phyloP scores from a whole-genome alignment of 2,329 filamentous ascomycete species.

The Delphinella strobiligena region DNA sequence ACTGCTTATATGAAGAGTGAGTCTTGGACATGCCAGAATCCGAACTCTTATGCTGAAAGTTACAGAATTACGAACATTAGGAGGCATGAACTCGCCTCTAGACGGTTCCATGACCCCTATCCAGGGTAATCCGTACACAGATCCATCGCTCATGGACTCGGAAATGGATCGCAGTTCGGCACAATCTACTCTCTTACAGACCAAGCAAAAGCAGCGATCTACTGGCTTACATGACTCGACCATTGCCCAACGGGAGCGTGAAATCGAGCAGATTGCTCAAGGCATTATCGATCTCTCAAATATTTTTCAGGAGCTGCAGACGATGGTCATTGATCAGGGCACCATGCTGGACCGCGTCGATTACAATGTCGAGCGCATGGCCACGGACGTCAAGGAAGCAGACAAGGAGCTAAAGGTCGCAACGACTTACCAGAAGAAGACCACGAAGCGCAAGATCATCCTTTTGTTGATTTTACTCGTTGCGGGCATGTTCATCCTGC shows the following conservation, averaged over 20 bases:
- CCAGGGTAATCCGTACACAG: conserved; percentile 52
- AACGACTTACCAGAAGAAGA: conserved; percentile 76
- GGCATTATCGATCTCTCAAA: conserved; percentile 95
- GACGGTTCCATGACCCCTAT: conserved; percentile 26
- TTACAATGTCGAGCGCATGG: conserved; percentile 95
- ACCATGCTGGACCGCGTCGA: conserved; percentile 41
- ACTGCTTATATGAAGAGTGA: conserved; percentile 89
- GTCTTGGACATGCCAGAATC: conserved; percentile 33
- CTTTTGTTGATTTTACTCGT: conserved; percentile 77
- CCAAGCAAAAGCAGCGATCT: conserved; percentile 49
- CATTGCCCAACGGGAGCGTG: conserved; percentile 84
- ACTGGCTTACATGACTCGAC: conserved; percentile 62
- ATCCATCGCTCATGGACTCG: conserved; percentile 83
- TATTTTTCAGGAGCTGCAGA: conserved; percentile 91
- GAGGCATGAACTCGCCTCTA: conserved; percentile 37
- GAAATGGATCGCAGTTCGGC: conserved; percentile 89
- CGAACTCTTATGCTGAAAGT: conserved; percentile 25
- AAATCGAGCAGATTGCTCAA: conserved; percentile 96
- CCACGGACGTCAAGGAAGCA: conserved; percentile 81
- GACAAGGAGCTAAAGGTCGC: conserved; percentile 85
- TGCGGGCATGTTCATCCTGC: conserved; percentile 71
- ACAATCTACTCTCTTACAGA: conserved; percentile 75
- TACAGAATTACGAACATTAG: conserved; percentile 31
- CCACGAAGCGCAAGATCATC: conserved; percentile 86
- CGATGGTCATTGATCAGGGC: conserved; percentile 57